Base-by-base conservation (phyloP, 208 protist genomes). In the Leptomonas pyrrhocoris region DNA sequence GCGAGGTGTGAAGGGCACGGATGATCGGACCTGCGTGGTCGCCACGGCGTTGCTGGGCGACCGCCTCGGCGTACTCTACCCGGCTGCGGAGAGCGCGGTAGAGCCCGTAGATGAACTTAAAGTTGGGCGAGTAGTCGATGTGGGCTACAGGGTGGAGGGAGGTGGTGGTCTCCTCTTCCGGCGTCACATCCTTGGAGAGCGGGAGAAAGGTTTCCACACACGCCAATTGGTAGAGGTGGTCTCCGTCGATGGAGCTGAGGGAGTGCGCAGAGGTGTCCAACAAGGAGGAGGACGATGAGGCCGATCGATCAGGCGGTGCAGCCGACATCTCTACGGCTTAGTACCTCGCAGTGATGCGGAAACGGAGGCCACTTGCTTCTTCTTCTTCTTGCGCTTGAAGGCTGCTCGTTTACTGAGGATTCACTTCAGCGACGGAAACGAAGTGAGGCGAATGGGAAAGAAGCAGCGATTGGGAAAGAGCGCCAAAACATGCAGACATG, bases 91-190 rank as follows among this genome's bases (percentile, higher is more conserved):
- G 70, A 0, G 78, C 68, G 25, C 88, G 77, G 67, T 91, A 91
- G 45, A 80, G 36, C 13, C 88, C 85, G 72, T 88, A 82, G 50
- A 89, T 65, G 62, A 78, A 63, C 46, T 80, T 68, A 65, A 91
- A 94, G 38, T 64, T 48, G 16, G 51, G 56, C 0, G 74, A 77
- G 74, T 87, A 90, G 34, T 81, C 40, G 64, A 90, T 85, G 55
- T 45, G 40, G 18, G 81, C 68, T 61, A 84, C 62, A 21, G 86
- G 83, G 46, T 92, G 72, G 6, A 23, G 28, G 28, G 59, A 28
- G 1, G 48, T 15, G 2, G 31, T n/a, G 13, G 76, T 71, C 74
- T 93, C 88, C 13, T 81, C 59, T 0, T 51, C 79, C 21, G 68
- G 80, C 25, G 61, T 60, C 15, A 90, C 57, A 49, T 78, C 79